Percentiles rank a stretch among this genome's conserved stretches.
Conservation (phyloP, 768 basidiomycete species). For the Rhodotorula babjevae region DNA sequence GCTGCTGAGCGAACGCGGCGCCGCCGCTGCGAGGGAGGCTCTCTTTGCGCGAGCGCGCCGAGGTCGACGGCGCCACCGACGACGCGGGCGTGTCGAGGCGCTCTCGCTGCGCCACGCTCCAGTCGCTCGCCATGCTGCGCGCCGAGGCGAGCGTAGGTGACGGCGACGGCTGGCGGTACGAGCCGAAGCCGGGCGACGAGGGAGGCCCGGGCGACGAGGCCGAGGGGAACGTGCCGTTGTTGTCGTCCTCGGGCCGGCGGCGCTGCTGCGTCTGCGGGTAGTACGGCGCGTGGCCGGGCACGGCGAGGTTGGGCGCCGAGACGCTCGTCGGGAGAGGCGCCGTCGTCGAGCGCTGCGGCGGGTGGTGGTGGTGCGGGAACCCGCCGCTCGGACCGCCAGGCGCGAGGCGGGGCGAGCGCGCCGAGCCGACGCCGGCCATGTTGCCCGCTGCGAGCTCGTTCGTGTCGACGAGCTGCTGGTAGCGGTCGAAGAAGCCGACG, state of each 20-base stretch:
- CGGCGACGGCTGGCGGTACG: not conserved
- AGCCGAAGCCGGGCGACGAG: no score
- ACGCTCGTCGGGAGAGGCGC: not conserved
- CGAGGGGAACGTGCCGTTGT: no score
- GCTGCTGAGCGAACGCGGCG: no score
- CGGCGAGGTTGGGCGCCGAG: not conserved
- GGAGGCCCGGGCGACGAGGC: no score
- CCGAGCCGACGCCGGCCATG: not conserved
- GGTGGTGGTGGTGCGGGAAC: not conserved
- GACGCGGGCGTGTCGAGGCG: not conserved
- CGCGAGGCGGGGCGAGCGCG: not conserved
- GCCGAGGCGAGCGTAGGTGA: not conserved
- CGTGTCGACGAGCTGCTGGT: constrained; percentile 19
- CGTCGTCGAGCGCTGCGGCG: not conserved
- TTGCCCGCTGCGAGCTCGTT: not conserved
- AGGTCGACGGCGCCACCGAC: not conserved
- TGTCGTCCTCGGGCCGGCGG: not conserved
- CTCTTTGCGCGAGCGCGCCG: not conserved
- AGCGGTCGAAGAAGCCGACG: constrained; percentile 35
- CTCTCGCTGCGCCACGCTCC: not conserved
- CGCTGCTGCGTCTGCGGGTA: not conserved
- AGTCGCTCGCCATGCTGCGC: not conserved
- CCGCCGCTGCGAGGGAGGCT: not conserved
- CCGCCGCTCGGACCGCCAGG: not conserved
- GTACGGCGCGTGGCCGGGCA: not conserved